These are phyloP conservation scores for Quercus lobata DNA, from an alignment of 331 rosid genomes.

Conservation along the genomic window DNA sequence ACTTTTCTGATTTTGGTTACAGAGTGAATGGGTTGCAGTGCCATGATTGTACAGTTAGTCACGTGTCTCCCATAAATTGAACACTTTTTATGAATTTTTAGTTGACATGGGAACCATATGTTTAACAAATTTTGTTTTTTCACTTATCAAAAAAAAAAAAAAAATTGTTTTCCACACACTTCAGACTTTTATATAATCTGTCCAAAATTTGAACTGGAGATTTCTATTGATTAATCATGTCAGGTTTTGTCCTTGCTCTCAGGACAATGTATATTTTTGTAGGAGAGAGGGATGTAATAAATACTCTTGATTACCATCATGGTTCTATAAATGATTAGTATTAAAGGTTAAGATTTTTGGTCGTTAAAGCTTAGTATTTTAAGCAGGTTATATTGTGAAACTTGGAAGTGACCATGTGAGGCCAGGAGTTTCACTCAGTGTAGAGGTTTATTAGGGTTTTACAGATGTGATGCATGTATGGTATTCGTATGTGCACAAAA, in stretches of 20 bases:
- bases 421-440: not conserved
- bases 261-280: not conserved
- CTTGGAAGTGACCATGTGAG: no score
- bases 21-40: not conserved
- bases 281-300: not conserved
- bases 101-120: not conserved
- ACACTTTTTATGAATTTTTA: not conserved
- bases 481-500: no score
- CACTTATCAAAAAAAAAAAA: no score
- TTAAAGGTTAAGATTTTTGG: not conserved
- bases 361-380: not conserved
- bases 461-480: no score
- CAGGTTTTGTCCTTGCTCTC: not conserved
- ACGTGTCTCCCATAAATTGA: not conserved
- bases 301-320: not conserved
- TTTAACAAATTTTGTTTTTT: not conserved
- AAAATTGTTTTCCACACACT: not conserved
- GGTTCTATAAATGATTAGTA: not conserved
- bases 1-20: not conserved
- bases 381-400: not conserved
- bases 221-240: not conserved
- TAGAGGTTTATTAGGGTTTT: no score
- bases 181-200: not conserved
- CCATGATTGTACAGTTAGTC: not conserved
- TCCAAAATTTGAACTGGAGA: not conserved